Evolutionary conservation across 768 basidiomycete genomes (phyloP), one percentile per base, ranked within the genome.

Genomic region (Russula abietina): DNA sequence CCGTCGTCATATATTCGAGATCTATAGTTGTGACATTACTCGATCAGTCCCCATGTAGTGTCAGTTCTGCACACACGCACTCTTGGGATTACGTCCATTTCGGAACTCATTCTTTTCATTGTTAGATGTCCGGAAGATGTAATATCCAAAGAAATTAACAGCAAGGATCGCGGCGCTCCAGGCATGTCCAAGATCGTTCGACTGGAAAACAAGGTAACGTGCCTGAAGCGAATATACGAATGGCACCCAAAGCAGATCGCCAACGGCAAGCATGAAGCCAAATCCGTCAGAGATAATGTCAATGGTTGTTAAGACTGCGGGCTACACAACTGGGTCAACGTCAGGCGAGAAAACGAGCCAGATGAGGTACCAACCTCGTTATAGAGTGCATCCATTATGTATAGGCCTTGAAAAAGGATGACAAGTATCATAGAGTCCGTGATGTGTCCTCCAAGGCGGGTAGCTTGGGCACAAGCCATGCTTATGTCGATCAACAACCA

Each of bases 281-380:
- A 98, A 98, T 12, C 97, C 97, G 69, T 99, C 97, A 12, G 90
- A 91, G 3, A 88, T 95, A 71, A 99, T 95, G 71, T 99, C 97
- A 91, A 99, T 99, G 4, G 89, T 93, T 1, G 92, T 95, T 61
- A 98, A 80, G 67, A 99, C 81, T 11, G 91, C 88, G 2, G 90
- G 82, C 92, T 97, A 67, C 8, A n/a, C 2, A 10, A 55, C 14
- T 10, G 11, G 38, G 46, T 48, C n/a, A 61, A 39, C 14, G 17
- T 54, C n/a, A n/a, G 8, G n/a, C 3, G 3, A 45, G 4, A 6
- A 24, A n/a, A 12, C 3, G 30, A 5, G n/a, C 32, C 1, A 10
- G 33, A 52, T 19, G 26, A 19, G 38, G 12, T 7, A 69, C 78
- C 43, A 50, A 90, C 94, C 81, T 98, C 97, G 72, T 94, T 93